phyloP scores from a whole-genome alignment of 1,284 basidiomycete genomes.

The Naganishia albida region DNA sequence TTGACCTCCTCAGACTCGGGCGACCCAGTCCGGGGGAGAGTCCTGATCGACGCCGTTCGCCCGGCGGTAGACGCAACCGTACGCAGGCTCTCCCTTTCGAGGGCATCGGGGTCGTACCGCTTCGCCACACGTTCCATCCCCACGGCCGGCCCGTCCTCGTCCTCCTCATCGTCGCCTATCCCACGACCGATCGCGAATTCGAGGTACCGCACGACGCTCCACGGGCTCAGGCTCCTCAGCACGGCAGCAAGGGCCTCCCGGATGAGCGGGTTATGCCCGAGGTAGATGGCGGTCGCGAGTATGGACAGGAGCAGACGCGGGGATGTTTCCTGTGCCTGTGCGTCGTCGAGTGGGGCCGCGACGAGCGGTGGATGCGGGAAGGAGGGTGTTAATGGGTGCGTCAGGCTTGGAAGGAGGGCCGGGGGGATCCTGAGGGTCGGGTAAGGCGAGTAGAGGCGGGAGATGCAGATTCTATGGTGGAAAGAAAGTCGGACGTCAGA shows the following conservation, averaged over 20 bases:
- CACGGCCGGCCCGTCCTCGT: slow-evolving; percentile 46
- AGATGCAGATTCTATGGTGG: slow-evolving; percentile 69
- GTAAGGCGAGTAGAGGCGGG: slow-evolving; percentile 81
- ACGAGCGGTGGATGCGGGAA: slow-evolving; percentile 59
- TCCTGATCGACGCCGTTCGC: neutral
- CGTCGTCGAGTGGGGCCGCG: slow-evolving; percentile 51
- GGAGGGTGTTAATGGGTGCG: slow-evolving; percentile 68
- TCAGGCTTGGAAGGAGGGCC: slow-evolving; percentile 65
- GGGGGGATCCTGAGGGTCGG: slow-evolving; percentile 70
- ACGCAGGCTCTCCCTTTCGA: slow-evolving; percentile 1
- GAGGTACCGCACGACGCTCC: slow-evolving; percentile 75
- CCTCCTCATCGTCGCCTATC: slow-evolving; percentile 59
- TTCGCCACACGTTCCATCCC: slow-evolving; percentile 11
- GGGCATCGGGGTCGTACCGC: slow-evolving; percentile 17
- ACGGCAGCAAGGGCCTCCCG: slow-evolving; percentile 72
- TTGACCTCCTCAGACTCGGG: slow-evolving; percentile 12
- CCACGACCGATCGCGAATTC: slow-evolving; percentile 77
- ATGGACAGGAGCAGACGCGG: slow-evolving; percentile 82
- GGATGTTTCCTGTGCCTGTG: slow-evolving; percentile 66
- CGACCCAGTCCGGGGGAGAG: neutral
- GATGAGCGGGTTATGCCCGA: slow-evolving; percentile 76
- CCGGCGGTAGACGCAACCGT: slow-evolving; percentile 4
- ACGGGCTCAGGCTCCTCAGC: slow-evolving; percentile 74
- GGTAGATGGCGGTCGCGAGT: slow-evolving; percentile 80
- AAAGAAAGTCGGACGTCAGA: neutral